Evolutionary conservation across 2,329 filamentous ascomycete species (phyloP), one percentile per base, ranked within the genome.

Genomic region (Sporothrix dimorphospora): DNA sequence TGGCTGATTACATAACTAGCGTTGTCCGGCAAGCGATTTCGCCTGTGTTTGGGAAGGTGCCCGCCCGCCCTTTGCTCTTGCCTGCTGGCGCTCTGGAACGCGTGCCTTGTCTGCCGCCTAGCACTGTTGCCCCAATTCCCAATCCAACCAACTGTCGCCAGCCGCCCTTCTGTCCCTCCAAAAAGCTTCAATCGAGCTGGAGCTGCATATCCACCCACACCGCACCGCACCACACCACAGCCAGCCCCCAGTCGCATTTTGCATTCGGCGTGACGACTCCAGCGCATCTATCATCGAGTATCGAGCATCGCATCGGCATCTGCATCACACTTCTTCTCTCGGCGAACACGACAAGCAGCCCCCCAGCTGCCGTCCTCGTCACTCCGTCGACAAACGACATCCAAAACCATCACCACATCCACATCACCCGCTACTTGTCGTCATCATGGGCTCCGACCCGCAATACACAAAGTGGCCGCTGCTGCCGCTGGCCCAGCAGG

Each of bases 401-500:
- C 19, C 24, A 21, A 6, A 4, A n/a, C 42, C 61, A 47, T 67
- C 30, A 38, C 65, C 45, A 53, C 65, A 16, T 49, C 30, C 8
- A 30, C 63, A 47, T 34, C 63, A 49, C 24, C 42, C 24, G 38
- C 9, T 4, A n/a, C 11, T 19, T 34, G 6, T 19, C 30, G 21
- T 11, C 70, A 63, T 84, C 85, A 94, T 91, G 89, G 89, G 89
- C 78, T 88, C 92, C 80, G 93, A 96, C 83, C 92, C 92, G 77
- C 93, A 94, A 82, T 94, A 94, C 84, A 91, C 92, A 78, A 93
- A 93, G 83, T 95, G 92, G 85, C 93, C 93, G 74, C 86, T 94
- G 82, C 89, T 96, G 80, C 88, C 92, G 77, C 88, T 97, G 78
- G 89, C 92, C 75, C 93, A 96, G 85, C 90, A 94, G 81, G 92